Conservation (phyloP, 2,329 filamentous ascomycete genomes). For the Apiospora kogelbergensis region DNA sequence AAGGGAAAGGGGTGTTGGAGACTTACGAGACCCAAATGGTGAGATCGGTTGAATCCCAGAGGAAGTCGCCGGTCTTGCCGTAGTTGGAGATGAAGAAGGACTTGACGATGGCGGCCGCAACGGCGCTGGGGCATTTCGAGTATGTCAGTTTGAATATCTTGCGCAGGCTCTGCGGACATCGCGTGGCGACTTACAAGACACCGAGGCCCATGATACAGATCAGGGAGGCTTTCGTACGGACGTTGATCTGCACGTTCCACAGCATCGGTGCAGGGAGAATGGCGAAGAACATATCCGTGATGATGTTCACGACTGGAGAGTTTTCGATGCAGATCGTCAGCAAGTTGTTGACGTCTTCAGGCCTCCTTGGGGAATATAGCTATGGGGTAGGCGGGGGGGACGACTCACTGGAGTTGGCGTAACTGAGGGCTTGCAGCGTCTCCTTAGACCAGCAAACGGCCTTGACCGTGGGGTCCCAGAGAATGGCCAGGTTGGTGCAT, state of each 20-base stretch:
- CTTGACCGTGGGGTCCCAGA: conserved; percentile 42
- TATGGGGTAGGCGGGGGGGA: neutral
- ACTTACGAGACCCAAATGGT: conserved; percentile 44
- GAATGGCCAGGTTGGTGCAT: conserved; percentile 43
- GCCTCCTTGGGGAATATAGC: too few species aligned
- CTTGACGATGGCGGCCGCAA: conserved; percentile 42
- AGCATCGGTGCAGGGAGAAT: conserved; percentile 39
- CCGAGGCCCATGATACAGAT: conserved; percentile 42
- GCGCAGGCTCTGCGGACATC: too few species aligned
- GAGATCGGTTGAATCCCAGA: conserved; percentile 46
- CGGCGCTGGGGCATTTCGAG: conserved; percentile 26
- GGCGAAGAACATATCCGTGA: conserved; percentile 40
- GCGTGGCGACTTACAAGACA: conserved; percentile 32
- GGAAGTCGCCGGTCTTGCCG: conserved; percentile 38
- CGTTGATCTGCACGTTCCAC: conserved; percentile 40
- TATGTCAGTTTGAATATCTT: too few species aligned
- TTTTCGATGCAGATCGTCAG: neutral
- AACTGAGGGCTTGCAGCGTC: conserved; percentile 42
- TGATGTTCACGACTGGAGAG: conserved; percentile 30
- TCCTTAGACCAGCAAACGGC: conserved; percentile 40
- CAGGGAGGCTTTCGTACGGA: conserved; percentile 39
- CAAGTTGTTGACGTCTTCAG: neutral
- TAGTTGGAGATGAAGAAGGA: conserved; percentile 38
- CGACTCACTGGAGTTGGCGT: conserved; percentile 35
- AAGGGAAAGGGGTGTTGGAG: neutral